These are phyloP conservation scores for Euptelea pleiosperma DNA, from an alignment of 164 flowering plant species.

Conservation along the genomic window DNA sequence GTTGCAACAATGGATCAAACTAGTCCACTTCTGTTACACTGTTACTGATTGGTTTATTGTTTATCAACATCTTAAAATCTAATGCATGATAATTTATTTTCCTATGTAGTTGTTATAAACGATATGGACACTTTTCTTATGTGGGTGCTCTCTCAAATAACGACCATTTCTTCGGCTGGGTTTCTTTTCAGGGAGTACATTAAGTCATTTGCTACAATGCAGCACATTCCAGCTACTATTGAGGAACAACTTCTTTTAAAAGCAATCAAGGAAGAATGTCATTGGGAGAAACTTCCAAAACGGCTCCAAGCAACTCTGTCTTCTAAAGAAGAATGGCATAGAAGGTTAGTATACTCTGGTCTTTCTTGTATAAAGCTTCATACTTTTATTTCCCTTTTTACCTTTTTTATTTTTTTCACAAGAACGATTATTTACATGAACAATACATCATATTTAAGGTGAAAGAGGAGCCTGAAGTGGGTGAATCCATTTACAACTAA, in stretches of 20 bases:
- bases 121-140: neutral
- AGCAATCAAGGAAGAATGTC: constrained; percentile 88
- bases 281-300: constrained; percentile 92
- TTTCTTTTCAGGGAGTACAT: neutral
- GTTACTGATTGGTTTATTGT: no score
- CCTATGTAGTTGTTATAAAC: no score
- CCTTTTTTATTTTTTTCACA: neutral
- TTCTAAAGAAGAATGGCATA: constrained; percentile 96
- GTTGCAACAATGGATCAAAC: no score
- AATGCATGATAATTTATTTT: no score
- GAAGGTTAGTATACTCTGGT: constrained; percentile 44
- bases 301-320: constrained; percentile 76
- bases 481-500: neutral
- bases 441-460: neutral
- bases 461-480: neutral
- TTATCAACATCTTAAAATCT: no score
- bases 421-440: neutral
- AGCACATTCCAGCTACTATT: constrained; percentile 64
- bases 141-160: neutral
- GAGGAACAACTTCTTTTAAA: constrained; percentile 89
- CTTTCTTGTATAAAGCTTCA: neutral
- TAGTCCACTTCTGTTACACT: no score
- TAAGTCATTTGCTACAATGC: constrained; percentile 38
- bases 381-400: neutral
- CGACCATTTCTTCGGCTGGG: neutral